phyloP scores from a whole-genome alignment of 2,329 filamentous ascomycete species.

The Aspergillus puulaauensis region DNA sequence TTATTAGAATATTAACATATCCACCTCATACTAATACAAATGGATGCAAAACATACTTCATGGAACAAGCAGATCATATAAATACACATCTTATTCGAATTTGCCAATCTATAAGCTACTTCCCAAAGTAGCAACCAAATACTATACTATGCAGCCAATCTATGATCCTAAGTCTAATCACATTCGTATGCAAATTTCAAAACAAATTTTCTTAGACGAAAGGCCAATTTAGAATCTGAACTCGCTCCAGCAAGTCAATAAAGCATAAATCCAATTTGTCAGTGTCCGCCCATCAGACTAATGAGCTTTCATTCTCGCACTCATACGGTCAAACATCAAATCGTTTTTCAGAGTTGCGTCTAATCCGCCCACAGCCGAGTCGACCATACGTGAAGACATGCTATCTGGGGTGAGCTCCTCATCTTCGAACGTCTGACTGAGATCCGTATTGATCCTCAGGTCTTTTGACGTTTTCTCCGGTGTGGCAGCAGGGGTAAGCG shows the following conservation, averaged over 20 bases:
- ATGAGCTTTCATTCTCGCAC: conserved; percentile 35
- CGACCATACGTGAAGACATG: conserved; percentile 49
- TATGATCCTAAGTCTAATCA: conserved; percentile 10
- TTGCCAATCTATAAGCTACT: neutral
- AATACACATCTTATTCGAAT: neutral
- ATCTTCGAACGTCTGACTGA: conserved; percentile 36
- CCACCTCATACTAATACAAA: too few relatives aligned
- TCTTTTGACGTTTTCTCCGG: conserved; percentile 38
- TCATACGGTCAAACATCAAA: conserved; percentile 45
- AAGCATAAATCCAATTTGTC: neutral
- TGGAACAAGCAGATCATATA: neutral
- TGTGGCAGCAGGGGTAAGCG: conserved; percentile 27
- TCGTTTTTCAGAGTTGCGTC: conserved; percentile 43
- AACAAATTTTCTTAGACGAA: neutral
- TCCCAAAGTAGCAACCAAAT: neutral
- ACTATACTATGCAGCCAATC: conserved; percentile 7
- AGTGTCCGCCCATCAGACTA: conserved; percentile 10
- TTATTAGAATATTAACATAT: too few relatives aligned
- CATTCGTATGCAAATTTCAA: neutral
- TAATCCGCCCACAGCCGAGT: conserved; percentile 45
- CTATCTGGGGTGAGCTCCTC: conserved; percentile 49
- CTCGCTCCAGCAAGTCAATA: conserved; percentile 3
- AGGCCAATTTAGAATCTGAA: neutral
- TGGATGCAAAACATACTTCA: neutral
- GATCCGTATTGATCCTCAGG: conserved; percentile 46